These are phyloP conservation scores for Fusarium nanum DNA, from an alignment of 2,329 filamentous ascomycete genomes.

Conservation along the genomic window DNA sequence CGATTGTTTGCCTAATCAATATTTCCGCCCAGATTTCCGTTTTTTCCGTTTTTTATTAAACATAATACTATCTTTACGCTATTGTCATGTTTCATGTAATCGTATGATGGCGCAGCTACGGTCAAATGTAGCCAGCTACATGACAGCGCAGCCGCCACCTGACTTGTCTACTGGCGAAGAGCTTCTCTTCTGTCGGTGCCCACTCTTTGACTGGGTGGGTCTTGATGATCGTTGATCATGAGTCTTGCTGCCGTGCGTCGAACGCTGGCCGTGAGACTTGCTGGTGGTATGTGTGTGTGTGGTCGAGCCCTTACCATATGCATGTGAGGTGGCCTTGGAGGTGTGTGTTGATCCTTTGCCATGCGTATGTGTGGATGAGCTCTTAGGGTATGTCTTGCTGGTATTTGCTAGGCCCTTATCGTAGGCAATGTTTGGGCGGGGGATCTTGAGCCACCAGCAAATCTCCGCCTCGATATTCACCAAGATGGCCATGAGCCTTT, in stretches of 20 bases:
- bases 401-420: constrained; percentile 2
- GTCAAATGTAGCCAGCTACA: constrained; percentile 22
- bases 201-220: constrained; percentile 1
- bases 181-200: constrained; percentile 11
- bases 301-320: constrained; percentile 7
- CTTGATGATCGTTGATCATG: constrained; percentile 17
- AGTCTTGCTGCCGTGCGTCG: constrained; percentile 5
- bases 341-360: constrained; percentile 2
- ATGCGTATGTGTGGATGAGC: constrained; percentile 4
- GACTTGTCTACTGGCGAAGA: constrained; percentile 18
- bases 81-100: neutral
- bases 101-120: neutral
- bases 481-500: constrained; percentile 25
- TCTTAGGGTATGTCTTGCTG: constrained; percentile 5
- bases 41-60: neutral
- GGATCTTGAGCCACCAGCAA: constrained; percentile 32
- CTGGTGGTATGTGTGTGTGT: constrained; percentile 1
- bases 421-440: constrained; percentile 8
- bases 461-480: constrained; percentile 24
- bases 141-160: constrained; percentile 22
- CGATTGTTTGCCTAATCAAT: neutral
- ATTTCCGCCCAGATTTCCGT: neutral
- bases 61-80: neutral
- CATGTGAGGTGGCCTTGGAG: constrained; percentile 1
- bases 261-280: constrained; percentile 13